A percentile compares a stretch with the other conserved stretches of the same genome.
Evolutionary conservation across 2,329 filamentous ascomycete genomes (phyloP).

Genomic region (Fusarium xyrophilum): DNA sequence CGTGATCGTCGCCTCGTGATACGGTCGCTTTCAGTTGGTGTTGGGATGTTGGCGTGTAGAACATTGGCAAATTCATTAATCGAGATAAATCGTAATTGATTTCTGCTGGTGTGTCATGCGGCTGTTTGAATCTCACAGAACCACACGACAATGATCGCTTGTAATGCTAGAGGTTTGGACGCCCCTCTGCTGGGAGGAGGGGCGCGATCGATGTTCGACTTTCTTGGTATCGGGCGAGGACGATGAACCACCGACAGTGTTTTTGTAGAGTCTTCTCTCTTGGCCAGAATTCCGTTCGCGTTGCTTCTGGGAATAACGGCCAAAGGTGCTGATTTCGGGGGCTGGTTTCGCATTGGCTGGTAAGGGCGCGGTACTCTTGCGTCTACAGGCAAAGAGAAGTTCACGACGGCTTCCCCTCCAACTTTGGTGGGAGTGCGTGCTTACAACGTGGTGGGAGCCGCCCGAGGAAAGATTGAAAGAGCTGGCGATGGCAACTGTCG

Average conservation of each 20-base stretch:
- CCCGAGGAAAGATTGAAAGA: constrained; percentile 18
- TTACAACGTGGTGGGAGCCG: not conserved
- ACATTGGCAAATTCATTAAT: constrained; percentile 49
- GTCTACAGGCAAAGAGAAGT: constrained; percentile 37
- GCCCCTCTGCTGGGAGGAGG: constrained; percentile 56
- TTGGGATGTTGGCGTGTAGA: constrained; percentile 7
- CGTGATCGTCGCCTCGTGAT: constrained; percentile 40
- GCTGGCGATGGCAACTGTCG: constrained; percentile 43
- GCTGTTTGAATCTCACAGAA: constrained; percentile 54
- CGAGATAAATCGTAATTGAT: constrained; percentile 50
- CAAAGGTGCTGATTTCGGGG: constrained; percentile 26
- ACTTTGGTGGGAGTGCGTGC: constrained; percentile 7
- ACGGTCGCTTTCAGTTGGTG: not conserved
- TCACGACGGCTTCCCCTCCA: constrained; percentile 20
- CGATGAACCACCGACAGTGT: constrained; percentile 55
- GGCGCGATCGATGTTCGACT: constrained; percentile 53
- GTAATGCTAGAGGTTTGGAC: constrained; percentile 49
- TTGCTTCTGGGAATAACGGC: constrained; percentile 29
- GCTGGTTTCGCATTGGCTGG: constrained; percentile 29
- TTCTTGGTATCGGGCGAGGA: constrained; percentile 63
- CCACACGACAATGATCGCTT: constrained; percentile 59
- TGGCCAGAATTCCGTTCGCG: constrained; percentile 20
- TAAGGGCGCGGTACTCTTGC: constrained; percentile 38
- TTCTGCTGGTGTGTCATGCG: constrained; percentile 58
- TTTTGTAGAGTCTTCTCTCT: constrained; percentile 9